Evolutionary conservation across 768 basidiomycete genomes (phyloP).

Genomic region (Mycena capillaripes): DNA sequence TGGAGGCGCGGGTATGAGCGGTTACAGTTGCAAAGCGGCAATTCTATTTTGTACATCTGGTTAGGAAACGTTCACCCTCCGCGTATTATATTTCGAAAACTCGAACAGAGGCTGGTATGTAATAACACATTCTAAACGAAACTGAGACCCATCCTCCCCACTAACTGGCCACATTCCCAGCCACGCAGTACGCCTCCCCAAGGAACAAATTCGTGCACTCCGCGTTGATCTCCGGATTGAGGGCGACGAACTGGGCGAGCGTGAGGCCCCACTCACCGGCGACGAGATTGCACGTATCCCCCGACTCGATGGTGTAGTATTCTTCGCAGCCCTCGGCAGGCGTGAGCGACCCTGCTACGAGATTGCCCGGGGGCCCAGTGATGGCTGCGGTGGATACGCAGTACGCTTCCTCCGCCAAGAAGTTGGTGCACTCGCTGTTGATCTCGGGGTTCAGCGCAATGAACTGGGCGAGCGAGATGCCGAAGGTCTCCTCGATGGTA

Average conservation of each 20-base stretch:
- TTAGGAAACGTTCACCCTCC: background rate
- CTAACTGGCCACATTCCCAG: background rate
- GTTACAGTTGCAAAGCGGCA: background rate
- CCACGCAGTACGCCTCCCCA: conserved; percentile 2
- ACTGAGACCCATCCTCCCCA: conserved; percentile 3
- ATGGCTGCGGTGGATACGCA: conserved; percentile 6
- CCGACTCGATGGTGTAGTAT: conserved; percentile 8
- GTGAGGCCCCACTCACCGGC: conserved; percentile 4
- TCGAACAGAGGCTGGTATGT: conserved; percentile 6
- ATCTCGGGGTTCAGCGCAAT: conserved; percentile 7
- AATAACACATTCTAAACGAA: background rate
- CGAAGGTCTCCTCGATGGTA: background rate
- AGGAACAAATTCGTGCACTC: conserved; percentile 5
- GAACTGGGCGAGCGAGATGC: background rate
- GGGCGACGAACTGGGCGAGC: background rate
- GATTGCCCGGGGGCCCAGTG: conserved; percentile 2
- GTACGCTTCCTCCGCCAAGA: conserved; percentile 12
- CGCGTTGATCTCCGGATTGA: conserved; percentile 4
- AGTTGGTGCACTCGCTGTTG: conserved; percentile 6
- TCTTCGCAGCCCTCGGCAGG: background rate
- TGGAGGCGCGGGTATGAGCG: background rate
- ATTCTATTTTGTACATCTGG: conserved; percentile 8
- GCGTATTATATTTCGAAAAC: conserved; percentile 3
- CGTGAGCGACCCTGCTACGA: conserved; percentile 7
- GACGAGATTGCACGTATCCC: conserved; percentile 4